phyloP scores from a whole-genome alignment of 345 rosid genomes.

The Brassica nigra region DNA sequence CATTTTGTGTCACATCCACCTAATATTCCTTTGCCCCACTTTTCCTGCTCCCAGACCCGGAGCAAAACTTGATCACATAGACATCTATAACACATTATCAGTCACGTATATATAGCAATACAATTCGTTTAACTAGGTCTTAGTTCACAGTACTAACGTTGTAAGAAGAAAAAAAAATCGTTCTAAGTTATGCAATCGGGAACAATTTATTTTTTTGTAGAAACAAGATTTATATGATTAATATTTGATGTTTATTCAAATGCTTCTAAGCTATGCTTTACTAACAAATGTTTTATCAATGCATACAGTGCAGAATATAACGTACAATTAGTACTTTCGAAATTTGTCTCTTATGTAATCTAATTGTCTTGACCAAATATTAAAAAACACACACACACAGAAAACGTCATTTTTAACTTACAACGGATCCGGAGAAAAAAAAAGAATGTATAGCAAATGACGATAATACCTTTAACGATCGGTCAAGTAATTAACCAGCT shows the following conservation, averaged over 20 bases:
- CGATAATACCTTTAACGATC: constrained; percentile 5
- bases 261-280: neutral
- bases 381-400: neutral
- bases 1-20: constrained; percentile 42
- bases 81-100: neutral
- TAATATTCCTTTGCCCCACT: constrained; percentile 30
- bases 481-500: constrained; percentile 6
- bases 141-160: neutral
- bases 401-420: constrained; percentile 4
- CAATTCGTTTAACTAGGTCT: neutral
- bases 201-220: neutral
- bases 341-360: neutral
- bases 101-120: neutral
- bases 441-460: constrained; percentile 25
- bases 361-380: neutral
- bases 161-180: neutral
- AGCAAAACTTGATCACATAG: constrained; percentile 22
- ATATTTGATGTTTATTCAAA: neutral
- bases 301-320: neutral
- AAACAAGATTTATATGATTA: neutral
- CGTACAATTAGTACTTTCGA: neutral
- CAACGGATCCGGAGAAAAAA: neutral
- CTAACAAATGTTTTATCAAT: neutral
- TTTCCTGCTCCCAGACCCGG: constrained; percentile 41
- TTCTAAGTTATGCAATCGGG: neutral